Base-by-base conservation (phyloP, 2,329 filamentous ascomycete species). In the Beauveria asiatica region DNA sequence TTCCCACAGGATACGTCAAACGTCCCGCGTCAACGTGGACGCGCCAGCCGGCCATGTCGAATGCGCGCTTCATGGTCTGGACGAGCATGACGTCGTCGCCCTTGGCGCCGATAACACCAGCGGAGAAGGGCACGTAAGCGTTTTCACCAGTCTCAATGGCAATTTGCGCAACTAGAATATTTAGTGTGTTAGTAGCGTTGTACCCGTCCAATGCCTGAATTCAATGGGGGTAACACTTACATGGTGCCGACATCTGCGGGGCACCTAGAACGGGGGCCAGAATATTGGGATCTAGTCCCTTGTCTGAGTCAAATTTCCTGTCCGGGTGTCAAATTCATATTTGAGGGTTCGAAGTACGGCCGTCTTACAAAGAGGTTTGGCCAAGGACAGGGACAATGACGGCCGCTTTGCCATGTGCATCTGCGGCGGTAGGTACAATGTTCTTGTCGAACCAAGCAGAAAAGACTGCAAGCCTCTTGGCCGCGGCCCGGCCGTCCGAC, bases 241-340 rank as follows among this genome's bases (percentile, higher is more conserved):
- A 72, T 37, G 73, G 73, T 16, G 72, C 65, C 7, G 70, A 63
- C 6, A 75, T 63, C 30, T 73, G 64, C 1, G 73, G 72, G 33
- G 64, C 59, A 27, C 67, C 67, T 27, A 75, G 65, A 7, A 73
- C 55, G 1, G 67, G 60, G 19, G 70, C 65, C 30, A 74, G 66
- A 9, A 70, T 57, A 17, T 68, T 65, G 16, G 67, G 53, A 10
- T 65, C 64, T 9, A 74, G 57, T 13, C 69, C 68, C 3, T 68
- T 41, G 6, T 21, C 45, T 48, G 44, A 10, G n/a, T 7, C 33
- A 6, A 16, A 41, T 9, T 51, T 44, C 9, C 51, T 60, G 37
- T 19, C 13, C 5, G 5, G 16, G 5, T 21, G 49, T 58, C 44
- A 53, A 8, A 61, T 37, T 37, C 25, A 21, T 21, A 1, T 17